Conservation (phyloP, 2,329 filamentous ascomycete species). For the Fusarium paranaense region DNA sequence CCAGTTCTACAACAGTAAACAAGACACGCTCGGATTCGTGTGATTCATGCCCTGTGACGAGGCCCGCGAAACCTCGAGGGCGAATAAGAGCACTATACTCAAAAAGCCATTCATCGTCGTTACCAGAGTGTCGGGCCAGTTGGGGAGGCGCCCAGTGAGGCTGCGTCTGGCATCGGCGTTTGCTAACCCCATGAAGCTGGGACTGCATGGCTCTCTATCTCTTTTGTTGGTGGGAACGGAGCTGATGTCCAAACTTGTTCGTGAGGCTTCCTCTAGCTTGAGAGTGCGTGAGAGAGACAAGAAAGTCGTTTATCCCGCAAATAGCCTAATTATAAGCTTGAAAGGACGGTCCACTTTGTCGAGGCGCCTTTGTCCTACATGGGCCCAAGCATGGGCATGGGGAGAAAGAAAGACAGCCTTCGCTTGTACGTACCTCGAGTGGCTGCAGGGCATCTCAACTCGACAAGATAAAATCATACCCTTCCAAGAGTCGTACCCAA, state of each 20-base stretch:
- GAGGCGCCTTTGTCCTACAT: conserved; percentile 8
- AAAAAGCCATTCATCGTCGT: neutral
- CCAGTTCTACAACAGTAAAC: neutral
- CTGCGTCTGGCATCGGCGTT: neutral
- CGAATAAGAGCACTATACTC: neutral
- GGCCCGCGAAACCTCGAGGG: neutral
- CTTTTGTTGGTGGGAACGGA: neutral
- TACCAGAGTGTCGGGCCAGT: neutral
- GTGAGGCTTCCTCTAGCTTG: neutral
- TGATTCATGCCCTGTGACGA: conserved; percentile 22
- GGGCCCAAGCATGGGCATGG: neutral
- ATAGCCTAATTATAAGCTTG: conserved; percentile 3
- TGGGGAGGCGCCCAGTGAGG: neutral
- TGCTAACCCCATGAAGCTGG: neutral
- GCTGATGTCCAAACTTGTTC: neutral
- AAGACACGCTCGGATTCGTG: neutral
- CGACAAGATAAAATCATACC: conserved; percentile 2
- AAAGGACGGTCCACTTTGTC: neutral
- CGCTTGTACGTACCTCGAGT: neutral
- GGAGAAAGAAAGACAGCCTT: neutral
- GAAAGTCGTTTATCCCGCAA: neutral
- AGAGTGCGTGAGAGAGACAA: neutral
- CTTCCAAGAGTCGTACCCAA: neutral
- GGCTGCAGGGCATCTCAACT: neutral
- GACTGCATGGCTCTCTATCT: neutral